Base-by-base conservation (phyloP, 2,329 filamentous ascomycete genomes). In the Periconia digitata region DNA sequence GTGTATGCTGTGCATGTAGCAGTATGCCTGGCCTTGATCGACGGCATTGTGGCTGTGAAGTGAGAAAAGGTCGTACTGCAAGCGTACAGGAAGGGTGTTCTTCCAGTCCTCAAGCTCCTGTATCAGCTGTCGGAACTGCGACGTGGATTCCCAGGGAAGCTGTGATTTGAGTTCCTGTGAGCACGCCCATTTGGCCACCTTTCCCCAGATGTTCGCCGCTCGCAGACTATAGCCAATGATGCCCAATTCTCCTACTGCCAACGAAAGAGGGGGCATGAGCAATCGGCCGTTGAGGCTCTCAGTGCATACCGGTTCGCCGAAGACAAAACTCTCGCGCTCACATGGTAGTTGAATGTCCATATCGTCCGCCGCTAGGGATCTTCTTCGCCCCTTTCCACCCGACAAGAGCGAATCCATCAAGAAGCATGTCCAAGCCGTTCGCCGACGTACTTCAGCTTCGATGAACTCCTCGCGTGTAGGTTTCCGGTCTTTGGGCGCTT, bases 351-450 rank as follows among this genome's bases (percentile, higher is more conserved):
- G 70, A 16, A 73, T 69, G 22, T 52, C 50, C 67, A 73, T 72
- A 46, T 73, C 71, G 2, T 53, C 47, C 10, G 64, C 64, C 0
- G 56, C 58, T 36, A 73, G 53, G 7, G 67, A 67, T 6, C 70
- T 50, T 53, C 69, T 71, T n/a, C 71, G 63, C 0, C 70, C 70
- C 44, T 72, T 72, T 7, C 71, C 71, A 24, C 71, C 71, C 40
- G 70, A 73, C 21, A 73, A 58, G 34, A 73, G 58, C 46, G 69
- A 72, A 56, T 73, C 71, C 70, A 73, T 73, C 21, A 73, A 59
- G 57, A 73, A 73, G 55, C 70, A 73, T 1, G 71, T 73, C 71
- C 71, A 73, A 12, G 70, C 71, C 1, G 71, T 73, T 7, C 71
- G 63, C 5, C 71, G 63, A 29, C 70, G 63, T 46, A 72, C 70